These are phyloP conservation scores for Epicoccum nigrum DNA, from an alignment of 2,329 filamentous ascomycete species.

Conservation along the genomic window DNA sequence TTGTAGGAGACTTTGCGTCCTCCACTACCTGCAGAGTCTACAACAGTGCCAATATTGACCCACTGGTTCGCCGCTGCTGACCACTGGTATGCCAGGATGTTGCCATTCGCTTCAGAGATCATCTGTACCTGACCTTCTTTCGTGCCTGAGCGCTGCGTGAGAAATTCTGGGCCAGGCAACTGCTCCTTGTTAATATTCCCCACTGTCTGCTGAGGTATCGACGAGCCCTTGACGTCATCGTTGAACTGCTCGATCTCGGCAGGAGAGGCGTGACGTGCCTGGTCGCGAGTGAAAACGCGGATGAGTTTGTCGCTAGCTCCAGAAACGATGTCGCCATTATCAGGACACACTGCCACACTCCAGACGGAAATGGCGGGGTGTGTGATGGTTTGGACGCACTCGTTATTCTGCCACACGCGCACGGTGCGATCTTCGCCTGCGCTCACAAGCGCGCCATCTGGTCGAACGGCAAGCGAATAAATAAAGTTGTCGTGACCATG, in stretches of 20 bases:
- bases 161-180: conserved; percentile 84
- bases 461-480: conserved; percentile 78
- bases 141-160: conserved; percentile 81
- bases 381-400: conserved; percentile 94
- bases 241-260: conserved; percentile 77
- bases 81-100: conserved; percentile 87
- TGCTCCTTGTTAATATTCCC: conserved; percentile 85
- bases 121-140: conserved; percentile 96
- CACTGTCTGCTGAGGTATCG: conserved; percentile 86
- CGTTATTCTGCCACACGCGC: conserved; percentile 79
- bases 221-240: conserved; percentile 78
- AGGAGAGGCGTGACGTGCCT: conserved; percentile 71
- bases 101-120: conserved; percentile 82
- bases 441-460: conserved; percentile 87
- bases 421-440: conserved; percentile 94
- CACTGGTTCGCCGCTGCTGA: conserved; percentile 70
- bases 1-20: conserved; percentile 68
- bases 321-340: conserved; percentile 90
- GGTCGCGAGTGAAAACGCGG: conserved; percentile 79
- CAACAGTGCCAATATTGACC: conserved; percentile 91
- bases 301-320: conserved; percentile 88
- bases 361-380: conserved; percentile 97
- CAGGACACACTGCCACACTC: conserved; percentile 80
- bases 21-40: conserved; percentile 83
- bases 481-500: conserved; percentile 94